Evolutionary conservation across 306 rosid species (phyloP), one percentile per base, ranked within the genome.

Genomic region (Trifolium pratense): DNA sequence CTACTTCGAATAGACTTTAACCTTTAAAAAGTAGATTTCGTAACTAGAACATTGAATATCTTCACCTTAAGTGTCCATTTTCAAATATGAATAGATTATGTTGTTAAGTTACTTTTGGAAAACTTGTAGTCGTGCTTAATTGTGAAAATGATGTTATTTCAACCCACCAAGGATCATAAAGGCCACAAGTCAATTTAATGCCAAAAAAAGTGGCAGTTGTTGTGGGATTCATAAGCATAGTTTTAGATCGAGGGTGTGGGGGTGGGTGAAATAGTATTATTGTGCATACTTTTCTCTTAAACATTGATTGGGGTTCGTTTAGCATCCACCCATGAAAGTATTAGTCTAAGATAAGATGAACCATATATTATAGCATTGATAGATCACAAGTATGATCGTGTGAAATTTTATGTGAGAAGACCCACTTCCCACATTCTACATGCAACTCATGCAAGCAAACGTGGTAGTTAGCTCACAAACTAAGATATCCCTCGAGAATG

Each of bases 1-100:
- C 39, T 26, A 58, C 37, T 26, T 26, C 15, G 21, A 59, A 59
- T 7, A 7, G 42, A 59, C 59, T 52, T 52, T 1, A 31, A 7
- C 64, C 42, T 29, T 2, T 0, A 6, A 14, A 57, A 46, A 25
- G 9, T 32, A 57, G 56, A 15, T 26, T 42, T 51, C 64, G 10
- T n/a, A 23, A 25, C 20, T 21, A 46, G 25, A 12, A 32, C 70
- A 57, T 37, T 68, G 52, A 77, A 68, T 68, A 68, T 21, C 14
- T 39, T 36, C 42, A 34, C 14, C 29, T 10, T 31, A 3, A 68
- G 21, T 29, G 9, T 45, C 48, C 23, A 17, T 36, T 48, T 62
- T 78, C 23, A 70, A 71, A 53, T 70, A 61, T 51, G 56, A 78
- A 17, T 29, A 21, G 26, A 64, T 9, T 70, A 13, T 68, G 75